Base-by-base conservation (phyloP, 331 rosid genomes). In the Cydonia oblonga region DNA sequence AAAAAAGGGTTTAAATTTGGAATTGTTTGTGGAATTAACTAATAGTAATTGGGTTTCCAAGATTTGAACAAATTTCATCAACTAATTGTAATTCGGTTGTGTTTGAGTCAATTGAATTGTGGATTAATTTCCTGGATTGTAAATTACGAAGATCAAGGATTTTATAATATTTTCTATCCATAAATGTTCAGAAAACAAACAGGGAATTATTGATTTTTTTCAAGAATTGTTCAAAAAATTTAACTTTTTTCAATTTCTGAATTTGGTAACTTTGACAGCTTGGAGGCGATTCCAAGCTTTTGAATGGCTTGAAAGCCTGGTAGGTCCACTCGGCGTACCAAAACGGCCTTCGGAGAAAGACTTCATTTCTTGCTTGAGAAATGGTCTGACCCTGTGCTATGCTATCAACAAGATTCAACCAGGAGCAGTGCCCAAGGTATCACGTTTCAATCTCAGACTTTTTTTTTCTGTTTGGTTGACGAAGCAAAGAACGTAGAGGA, bases 351-450 rank as follows among this genome's bases (percentile, higher is more conserved):
- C 98, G 0, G 98, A 95, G 81, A 85, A 83, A 61, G 93, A 88
- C 64, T 88, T 95, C 58, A 80, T 95, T 89, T 91, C 92, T 91
- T 89, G 91, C 88, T 78, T 95, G 69, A 89, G 96, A 88, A 91
- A 87, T 87, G 97, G 98, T 74, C 76, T 80, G 57, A 61, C 86
- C 64, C 77, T 95, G 51, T 95, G 98, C 82, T 89, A 91, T 25
- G 96, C 90, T 68, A 87, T 95, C 40, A 95, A 95, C 90, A 95
- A 89, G 88, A 91, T 95, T 73, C 86, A 88, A 72, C 96, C 96
- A 22, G 96, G 97, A 72, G 86, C 91, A 69, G 89, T 95, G 32
- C 85, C 90, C 24, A 95, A 86, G 95, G 98, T 89, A 81, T 76
- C 66, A 33, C 30, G 15, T 62, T 79, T 67, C 63, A 7, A 14